phyloP scores from a whole-genome alignment of 805 yeast genomes.

The Yarrowia alimentaria region DNA sequence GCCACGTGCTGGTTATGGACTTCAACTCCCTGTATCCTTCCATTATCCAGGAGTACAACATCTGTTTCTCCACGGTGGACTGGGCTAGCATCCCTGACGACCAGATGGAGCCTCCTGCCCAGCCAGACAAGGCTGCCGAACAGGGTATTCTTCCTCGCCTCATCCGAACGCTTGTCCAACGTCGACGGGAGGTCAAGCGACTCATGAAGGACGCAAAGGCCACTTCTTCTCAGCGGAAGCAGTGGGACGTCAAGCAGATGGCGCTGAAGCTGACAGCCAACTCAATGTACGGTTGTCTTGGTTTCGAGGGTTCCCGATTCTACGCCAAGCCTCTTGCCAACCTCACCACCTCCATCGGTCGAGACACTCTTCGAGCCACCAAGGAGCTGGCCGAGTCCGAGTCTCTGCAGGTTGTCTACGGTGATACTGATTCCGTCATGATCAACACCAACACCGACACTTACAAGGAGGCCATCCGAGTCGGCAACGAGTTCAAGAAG shows the following conservation, averaged over 20 bases:
- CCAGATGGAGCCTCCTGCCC: constrained; percentile 63
- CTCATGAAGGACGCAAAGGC: constrained; percentile 72
- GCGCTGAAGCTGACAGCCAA: constrained; percentile 96
- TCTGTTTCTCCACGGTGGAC: constrained; percentile 93
- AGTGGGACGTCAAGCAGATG: constrained; percentile 92
- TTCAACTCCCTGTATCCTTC: constrained; percentile 97
- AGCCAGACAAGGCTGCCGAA: constrained; percentile 56
- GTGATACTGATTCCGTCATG: constrained; percentile 99
- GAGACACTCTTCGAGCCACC: constrained; percentile 92
- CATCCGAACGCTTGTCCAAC: constrained; percentile 75
- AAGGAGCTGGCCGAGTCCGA: constrained; percentile 86
- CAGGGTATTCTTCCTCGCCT: constrained; percentile 87
- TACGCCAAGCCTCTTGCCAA: constrained; percentile 95
- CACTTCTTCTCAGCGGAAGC: constrained; percentile 61
- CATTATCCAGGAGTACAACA: constrained; percentile 93
- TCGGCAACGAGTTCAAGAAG: constrained; percentile 81
- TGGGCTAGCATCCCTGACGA: constrained; percentile 49
- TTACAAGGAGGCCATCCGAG: constrained; percentile 68
- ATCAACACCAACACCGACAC: constrained; percentile 79
- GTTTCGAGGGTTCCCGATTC: constrained; percentile 85
- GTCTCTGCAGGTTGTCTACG: constrained; percentile 84
- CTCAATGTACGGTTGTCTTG: constrained; percentile 99
- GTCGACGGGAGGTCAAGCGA: constrained; percentile 91
- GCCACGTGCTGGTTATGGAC: constrained; percentile 91
- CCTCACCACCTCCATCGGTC: constrained; percentile 91